Base-by-base conservation (phyloP, 441 rosid species). In the Gossypium schwendimanii region DNA sequence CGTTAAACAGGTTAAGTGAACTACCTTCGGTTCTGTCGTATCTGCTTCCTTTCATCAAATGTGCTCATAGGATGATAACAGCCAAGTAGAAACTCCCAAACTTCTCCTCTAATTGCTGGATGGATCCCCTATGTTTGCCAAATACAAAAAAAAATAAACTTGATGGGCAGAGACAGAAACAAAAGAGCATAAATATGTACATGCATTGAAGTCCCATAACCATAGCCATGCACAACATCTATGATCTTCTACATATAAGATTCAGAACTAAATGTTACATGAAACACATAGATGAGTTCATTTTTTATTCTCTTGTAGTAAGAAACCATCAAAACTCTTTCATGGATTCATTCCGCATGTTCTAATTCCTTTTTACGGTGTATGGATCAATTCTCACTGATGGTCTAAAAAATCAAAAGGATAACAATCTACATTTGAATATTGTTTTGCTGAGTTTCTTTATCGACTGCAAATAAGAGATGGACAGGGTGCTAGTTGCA, bases 21-120 rank as follows among this genome's bases (percentile, higher is more conserved):
- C 28, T 77, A 92, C 99, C 99, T 92, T 78, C 96, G 88, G 49
- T 63, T 77, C 73, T 86, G 82, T 53, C 93, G 83, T 66, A 89
- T 82, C 79, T 87, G 81, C 49, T 91, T 91, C 75, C 99, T 84
- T 77, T 95, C 97, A 11, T 88, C 96, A 45, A 87, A 95, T 54
- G 98, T 86, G 76, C 99, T 95, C 80, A 73, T 85, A 69, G 95
- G 89, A 72, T 89, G 93, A 86, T 81, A 95, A 80, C 99, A 92
- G 20, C 91, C 93, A 55, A 95, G 96, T 24, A 92, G 82, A 80
- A 92, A 91, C 73, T 95, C 99, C 99, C 99, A 95, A 6, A 95
- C 99, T 87, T 95, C 98, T 79, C 96, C 99, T 89, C 97, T 89
- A 74, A 95, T 95, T 20, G 89, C 79, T 67, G 99, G 99, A 87